phyloP scores from a whole-genome alignment of 2,329 filamentous ascomycete species.

The Bipolaris bicolor region DNA sequence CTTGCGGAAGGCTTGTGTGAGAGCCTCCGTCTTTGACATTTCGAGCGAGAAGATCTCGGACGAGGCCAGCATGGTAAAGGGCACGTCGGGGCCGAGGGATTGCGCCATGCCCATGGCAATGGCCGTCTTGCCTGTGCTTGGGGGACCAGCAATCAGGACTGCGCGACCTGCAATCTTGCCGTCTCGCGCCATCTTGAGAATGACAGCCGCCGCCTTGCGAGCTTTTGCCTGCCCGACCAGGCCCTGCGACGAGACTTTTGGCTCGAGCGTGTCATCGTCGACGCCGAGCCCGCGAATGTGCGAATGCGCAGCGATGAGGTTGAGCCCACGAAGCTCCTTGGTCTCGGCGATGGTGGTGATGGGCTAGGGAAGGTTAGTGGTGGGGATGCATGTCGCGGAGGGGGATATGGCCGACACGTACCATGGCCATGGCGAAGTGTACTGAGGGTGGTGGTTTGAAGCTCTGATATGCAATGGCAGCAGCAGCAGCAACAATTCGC shows the following conservation, averaged over 20 bases:
- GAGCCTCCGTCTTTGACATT: conserved; percentile 98
- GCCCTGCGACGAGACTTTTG: conserved; percentile 83
- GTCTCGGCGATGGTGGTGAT: conserved; percentile 89
- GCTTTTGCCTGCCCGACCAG: conserved; percentile 96
- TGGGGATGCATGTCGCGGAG: background rate
- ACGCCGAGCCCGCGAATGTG: conserved; percentile 96
- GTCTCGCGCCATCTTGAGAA: conserved; percentile 98
- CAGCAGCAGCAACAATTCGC: conserved; percentile 28
- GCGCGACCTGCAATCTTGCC: conserved; percentile 97
- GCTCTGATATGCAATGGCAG: conserved; percentile 8
- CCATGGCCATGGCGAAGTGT: conserved; percentile 40
- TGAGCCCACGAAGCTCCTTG: conserved; percentile 94
- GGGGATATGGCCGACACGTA: conserved; percentile 21
- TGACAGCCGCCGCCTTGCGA: conserved; percentile 92
- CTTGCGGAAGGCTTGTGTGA: conserved; percentile 98
- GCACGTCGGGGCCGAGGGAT: conserved; percentile 89
- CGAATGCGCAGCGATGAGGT: conserved; percentile 97
- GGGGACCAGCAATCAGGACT: conserved; percentile 91
- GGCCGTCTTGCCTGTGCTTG: conserved; percentile 96
- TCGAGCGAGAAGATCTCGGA: conserved; percentile 98
- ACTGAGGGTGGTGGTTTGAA: conserved; percentile 4
- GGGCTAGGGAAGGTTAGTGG: conserved; percentile 36
- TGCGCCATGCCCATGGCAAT: conserved; percentile 99
- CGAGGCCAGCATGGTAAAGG: conserved; percentile 93
- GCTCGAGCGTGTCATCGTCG: conserved; percentile 87